Evolutionary conservation across 495 filamentous ascomycete genomes (phyloP).

Genomic region (Thermothielavioides terrestris): DNA sequence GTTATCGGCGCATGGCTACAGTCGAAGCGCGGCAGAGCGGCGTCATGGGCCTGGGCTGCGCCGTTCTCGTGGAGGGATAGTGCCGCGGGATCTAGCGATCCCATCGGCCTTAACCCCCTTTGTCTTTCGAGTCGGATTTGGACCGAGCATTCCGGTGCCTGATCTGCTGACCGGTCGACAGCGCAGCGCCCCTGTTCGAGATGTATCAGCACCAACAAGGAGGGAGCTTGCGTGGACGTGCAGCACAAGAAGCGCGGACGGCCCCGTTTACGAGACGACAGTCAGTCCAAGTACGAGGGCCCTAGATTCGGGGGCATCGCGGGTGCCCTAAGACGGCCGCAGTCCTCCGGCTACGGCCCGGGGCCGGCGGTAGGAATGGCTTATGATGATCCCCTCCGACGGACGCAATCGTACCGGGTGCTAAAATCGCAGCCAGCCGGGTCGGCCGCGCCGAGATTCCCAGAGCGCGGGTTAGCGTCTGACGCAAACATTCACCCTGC

Average conservation of each 20-base stretch:
- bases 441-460: slow-evolving; percentile 35
- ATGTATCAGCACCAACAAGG: slow-evolving; percentile 52
- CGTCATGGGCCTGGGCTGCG: neutral
- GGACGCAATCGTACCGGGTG: slow-evolving; percentile 46
- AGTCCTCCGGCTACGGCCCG: slow-evolving; percentile 35
- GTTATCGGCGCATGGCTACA: too few relatives aligned
- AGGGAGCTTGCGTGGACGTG: slow-evolving; percentile 88
- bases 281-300: slow-evolving; percentile 46
- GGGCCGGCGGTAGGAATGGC: slow-evolving; percentile 27
- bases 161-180: slow-evolving; percentile 28
- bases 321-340: slow-evolving; percentile 39
- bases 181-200: slow-evolving; percentile 55
- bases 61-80: neutral
- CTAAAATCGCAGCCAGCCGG: slow-evolving; percentile 51
- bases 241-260: slow-evolving; percentile 94
- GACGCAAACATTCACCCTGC: slow-evolving; percentile 43
- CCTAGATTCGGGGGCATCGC: slow-evolving; percentile 36
- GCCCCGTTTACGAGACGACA: slow-evolving; percentile 82
- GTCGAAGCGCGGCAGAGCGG: too few relatives aligned
- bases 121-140: neutral
- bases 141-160: neutral
- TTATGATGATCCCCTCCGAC: slow-evolving; percentile 42
- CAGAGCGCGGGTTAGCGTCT: slow-evolving; percentile 34
- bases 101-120: neutral
- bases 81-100: slow-evolving; percentile 1